Base-by-base conservation (phyloP, 805 yeast species). In the Candida palmyrensis region DNA sequence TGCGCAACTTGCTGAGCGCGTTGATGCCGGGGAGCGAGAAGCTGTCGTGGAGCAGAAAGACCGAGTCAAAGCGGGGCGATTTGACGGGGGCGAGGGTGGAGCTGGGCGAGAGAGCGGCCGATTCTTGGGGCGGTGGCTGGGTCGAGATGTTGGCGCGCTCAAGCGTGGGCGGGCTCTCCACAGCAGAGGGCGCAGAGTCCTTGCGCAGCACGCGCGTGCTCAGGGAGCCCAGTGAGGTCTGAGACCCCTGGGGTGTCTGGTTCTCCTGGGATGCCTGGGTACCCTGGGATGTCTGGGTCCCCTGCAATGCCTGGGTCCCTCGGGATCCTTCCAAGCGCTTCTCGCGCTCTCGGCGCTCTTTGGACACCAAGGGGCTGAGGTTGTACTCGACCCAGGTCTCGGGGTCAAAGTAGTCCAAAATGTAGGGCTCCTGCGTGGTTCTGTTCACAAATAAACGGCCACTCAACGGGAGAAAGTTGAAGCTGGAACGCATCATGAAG, bases 401-500 rank as follows among this genome's bases (percentile, higher is more conserved):
- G 1, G 86, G 82, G 46, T 89, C 80, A 48, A 82, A 89, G 46
- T 74, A 85, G 62, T 89, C 95, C 15, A 87, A 51, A 37, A 74
- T 74, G 46, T 74, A 73, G 29, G 67, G 63, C 42, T 79, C 75
- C 21, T 73, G 71, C 0, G 85, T 78, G 15, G 64, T 66, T 19
- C 51, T 53, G 51, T 88, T 79, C 31, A 77, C 73, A 50, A 87
- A 89, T 32, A 87, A 78, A 19, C 77, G 67, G 7, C 95, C 95
- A 42, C 74, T 70, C 13, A 75, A 55, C 1, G 97, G 97, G 21
- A 89, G 55, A 53, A 89, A 88, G 22, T 76, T 69, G 57, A 75
- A 88, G 31, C 88, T 76, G 26, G 89, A 79, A 51, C 97, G 72
- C 95, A 88, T 86, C 66, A 85, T 76, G 55, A 89, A 89, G 47